Evolutionary conservation across 2,329 filamentous ascomycete species (phyloP), one percentile per base, ranked within the genome.

Genomic region (Lecanicillium sp.): DNA sequence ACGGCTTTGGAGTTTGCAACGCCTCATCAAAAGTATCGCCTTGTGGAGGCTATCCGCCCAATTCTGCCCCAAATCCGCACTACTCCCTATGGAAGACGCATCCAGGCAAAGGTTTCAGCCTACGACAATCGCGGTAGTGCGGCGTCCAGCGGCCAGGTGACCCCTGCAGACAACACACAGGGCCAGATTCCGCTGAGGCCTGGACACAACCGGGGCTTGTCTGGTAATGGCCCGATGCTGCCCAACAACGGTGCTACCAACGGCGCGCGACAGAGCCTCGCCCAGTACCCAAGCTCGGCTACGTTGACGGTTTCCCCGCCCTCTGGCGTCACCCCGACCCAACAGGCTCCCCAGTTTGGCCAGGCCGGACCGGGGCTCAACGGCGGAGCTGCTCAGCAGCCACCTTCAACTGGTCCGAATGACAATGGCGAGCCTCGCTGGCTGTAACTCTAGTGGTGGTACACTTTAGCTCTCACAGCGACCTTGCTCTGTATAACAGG

Each of bases 71-170:
- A 77, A 30, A 94, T 97, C 46, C 87, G 89, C 46, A 82, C 86
- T 51, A 96, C 89, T 30, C 90, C 92, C 4, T 92, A 97, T 58
- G 92, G 92, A 38, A 89, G 92, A 49, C 87, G 92, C 45, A 94
- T 97, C 53, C 82, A 86, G 56, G 84, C 84, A 57, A 97, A 97
- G 72, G 84, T 98, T 41, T 69, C 78, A 47, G 67, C 74, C 18
- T 72, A 72, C 45, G 78, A 81, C 47, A 67, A 60, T 43, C 66
- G 65, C 36, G 63, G 59, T 41, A 61, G 56, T 39, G 59, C 62
- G 41, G 50, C 56, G n/a, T 59, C 55, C 22, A 73, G 65, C 37
- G 70, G 69, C 17, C 71, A 76, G 49, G 60, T 60, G 10, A 73
- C 72, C 13, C 69, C 74, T 2, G 59, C 69, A 12, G 74, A 79